Base-by-base conservation (phyloP, 73 alveolate genomes). In the Paramecium primaurelia region DNA sequence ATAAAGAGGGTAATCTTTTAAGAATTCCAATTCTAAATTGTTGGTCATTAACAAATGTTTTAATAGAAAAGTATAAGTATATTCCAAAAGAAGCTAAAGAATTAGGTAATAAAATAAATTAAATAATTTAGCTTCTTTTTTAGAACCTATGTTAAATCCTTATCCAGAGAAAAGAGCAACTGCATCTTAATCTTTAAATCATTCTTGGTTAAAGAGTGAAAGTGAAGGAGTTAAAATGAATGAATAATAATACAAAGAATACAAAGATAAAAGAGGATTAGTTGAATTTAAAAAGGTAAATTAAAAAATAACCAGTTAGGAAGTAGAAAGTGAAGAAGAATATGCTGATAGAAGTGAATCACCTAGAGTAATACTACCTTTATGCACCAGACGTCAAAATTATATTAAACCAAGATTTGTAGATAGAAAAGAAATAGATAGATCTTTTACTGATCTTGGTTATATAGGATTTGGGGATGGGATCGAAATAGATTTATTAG, bases 11-110 rank as follows among this genome's bases (percentile, higher is more conserved):
- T n/a, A 92, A 93, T 59, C 93, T 97, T 49, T 88, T 96, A 92
- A 86, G 98, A 93, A 96, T 97, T 58, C 92, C 93, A 40, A 95
- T 95, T 1, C 91, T 97, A 37, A 92, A 96, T 64, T 96, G 77
- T 88, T 95, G 98, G 95, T 96, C 97, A 59, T 88, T 97, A 36
- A 92, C 94, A 92, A 94, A 95, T 75, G 97, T 97, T 10, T 47
- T 89, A 20, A 89, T 71, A 45, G 94, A 89, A 89, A 89, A 89
- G 51, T 71, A 89, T 47, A 71, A 40, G 51, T 89, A 58, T 30
- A 69, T 47, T 25, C 92, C 71, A 45, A 85, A 89, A 28, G 94
- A 89, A 54, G 94, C 94, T 14, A 71, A 71, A 89, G 80, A 59
- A 54, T 89, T 89, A 71, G 77, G 77, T 89, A 83, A 45, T 47